Conservation (phyloP, 2,329 filamentous ascomycete species). For the Daldinia sp. region DNA sequence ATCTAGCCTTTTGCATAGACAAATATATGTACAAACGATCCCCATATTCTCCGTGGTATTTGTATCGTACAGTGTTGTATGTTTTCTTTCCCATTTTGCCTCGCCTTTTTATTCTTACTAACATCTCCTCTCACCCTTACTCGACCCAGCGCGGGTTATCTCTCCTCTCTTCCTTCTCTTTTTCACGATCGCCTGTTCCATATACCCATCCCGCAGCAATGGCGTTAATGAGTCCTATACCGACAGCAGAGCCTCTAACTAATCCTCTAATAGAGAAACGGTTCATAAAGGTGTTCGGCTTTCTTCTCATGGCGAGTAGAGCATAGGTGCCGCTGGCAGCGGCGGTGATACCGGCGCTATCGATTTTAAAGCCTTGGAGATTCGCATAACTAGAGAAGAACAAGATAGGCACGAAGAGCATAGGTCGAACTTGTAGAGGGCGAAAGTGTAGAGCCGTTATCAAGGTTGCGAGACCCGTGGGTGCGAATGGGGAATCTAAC, state of each 20-base stretch:
- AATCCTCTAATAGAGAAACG: constrained; percentile 61
- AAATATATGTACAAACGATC: neutral
- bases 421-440: constrained; percentile 64
- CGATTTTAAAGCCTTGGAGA: constrained; percentile 69
- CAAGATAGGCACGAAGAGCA: constrained; percentile 64
- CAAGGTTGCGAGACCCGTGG: constrained; percentile 67
- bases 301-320: constrained; percentile 65
- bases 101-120: neutral
- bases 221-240: constrained; percentile 62
- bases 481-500: constrained; percentile 65
- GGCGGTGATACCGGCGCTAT: constrained; percentile 66
- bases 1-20: neutral
- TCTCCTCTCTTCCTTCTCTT: constrained; percentile 62
- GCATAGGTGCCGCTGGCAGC: constrained; percentile 70
- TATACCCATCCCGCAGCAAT: constrained; percentile 66
- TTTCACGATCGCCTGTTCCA: constrained; percentile 62
- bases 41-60: neutral
- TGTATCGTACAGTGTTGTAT: neutral
- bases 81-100: neutral
- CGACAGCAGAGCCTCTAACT: constrained; percentile 65
- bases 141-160: constrained; percentile 66
- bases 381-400: constrained; percentile 70
- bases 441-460: constrained; percentile 68
- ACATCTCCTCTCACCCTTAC: constrained; percentile 29
- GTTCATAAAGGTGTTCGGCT: constrained; percentile 51